Conservation (phyloP, 768 basidiomycete species). For the Termitomyces sp. region DNA sequence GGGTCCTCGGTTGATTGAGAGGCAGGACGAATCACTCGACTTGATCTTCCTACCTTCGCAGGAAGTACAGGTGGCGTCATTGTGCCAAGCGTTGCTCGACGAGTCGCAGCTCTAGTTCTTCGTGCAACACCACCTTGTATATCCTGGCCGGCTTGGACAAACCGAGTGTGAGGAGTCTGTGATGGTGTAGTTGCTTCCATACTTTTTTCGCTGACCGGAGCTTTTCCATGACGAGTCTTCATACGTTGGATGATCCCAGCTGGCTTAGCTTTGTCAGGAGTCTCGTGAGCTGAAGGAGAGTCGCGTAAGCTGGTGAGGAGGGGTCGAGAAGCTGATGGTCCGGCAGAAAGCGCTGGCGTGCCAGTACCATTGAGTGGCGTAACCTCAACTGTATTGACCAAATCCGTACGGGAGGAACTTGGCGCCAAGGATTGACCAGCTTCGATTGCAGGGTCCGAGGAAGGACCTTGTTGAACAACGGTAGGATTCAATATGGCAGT, state of each 20-base stretch:
- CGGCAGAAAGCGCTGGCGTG: background rate
- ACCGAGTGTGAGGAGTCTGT: background rate
- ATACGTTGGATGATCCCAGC: constrained; percentile 35
- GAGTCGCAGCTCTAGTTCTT: constrained; percentile 20
- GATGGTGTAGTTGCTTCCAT: background rate
- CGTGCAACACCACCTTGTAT: constrained; percentile 15
- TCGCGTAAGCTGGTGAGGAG: background rate
- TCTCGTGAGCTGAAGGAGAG: background rate
- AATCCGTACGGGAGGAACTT: constrained; percentile 5
- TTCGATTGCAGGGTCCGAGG: background rate
- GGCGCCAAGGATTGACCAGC: constrained; percentile 16
- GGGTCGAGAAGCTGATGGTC: constrained; percentile 1
- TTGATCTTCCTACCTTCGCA: constrained; percentile 12
- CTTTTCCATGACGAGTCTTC: constrained; percentile 36
- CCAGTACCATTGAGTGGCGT: constrained; percentile 6
- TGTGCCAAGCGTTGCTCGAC: constrained; percentile 14
- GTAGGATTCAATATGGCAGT: constrained; percentile 12
- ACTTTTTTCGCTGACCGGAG: constrained; percentile 11
- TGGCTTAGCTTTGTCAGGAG: background rate
- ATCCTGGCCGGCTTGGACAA: constrained; percentile 8
- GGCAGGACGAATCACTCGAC: constrained; percentile 11
- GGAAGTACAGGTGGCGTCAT: constrained; percentile 17
- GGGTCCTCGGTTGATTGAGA: constrained; percentile 2
- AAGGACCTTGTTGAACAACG: background rate
- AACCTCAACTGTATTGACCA: background rate